Evolutionary conservation across 345 rosid species (phyloP), one percentile per base, ranked within the genome.

Genomic region (Conringia planisiliqua): DNA sequence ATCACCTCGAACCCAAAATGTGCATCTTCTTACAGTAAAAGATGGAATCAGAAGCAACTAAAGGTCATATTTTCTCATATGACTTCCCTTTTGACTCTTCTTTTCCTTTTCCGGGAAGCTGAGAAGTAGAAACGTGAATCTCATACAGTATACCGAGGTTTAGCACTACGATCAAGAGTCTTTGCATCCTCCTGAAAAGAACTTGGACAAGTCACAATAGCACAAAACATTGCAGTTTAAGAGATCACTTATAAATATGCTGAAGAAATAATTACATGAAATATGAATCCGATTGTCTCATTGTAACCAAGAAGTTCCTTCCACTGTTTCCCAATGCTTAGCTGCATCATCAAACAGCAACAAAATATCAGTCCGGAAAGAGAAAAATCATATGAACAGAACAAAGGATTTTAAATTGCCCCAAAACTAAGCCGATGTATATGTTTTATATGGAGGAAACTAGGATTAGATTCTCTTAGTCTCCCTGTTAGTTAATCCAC

Each of bases 291-390:
- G 3, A 92, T 85, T 42, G 79, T 61, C 0, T 85, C 96, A 32
- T 79, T 85, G 82, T 76, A 86, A 62, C 90, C 96, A 22, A 95
- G 76, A 27, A 89, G 76, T 70, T 86, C 97, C 86, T 90, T 92
- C 99, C 96, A 90, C 62, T 90, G 99, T 57, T 87, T 90, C 69
- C 93, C 99, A 60, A 95, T 92, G 85, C 93, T 89, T 51, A 84
- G 29, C 99, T 95, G 88, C 67, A 70, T 24, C 67, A 70, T 24
- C 17, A 24, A 30, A 40, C 11, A 50, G 1, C 24, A 51, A 12
- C 29, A 35, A 38, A 32, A 22, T 40, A 30, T 68, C 56, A 68
- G 26, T 24, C 35, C 13, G n/a, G 32, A 38, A 30, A 10, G 20
- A 66, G 39, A 6, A 27, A 4, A n/a, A 38, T 66, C 54, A 38